phyloP scores from a whole-genome alignment of 2,329 filamentous ascomycete genomes.

The Trichoderma arundinaceum region DNA sequence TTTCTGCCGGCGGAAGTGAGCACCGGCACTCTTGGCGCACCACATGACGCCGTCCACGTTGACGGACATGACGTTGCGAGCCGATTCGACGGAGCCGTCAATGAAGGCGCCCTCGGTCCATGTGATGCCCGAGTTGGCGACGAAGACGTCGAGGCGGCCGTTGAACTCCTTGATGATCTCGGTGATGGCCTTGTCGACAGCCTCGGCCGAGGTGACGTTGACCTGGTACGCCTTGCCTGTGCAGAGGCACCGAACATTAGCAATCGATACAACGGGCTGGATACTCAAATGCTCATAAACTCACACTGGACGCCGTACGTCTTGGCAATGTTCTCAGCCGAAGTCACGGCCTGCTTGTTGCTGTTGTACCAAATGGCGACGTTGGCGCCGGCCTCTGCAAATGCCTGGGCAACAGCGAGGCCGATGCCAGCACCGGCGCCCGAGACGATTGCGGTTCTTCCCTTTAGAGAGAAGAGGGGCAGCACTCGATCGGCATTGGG shows the following conservation, averaged over 20 bases:
- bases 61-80: slow-evolving; percentile 70
- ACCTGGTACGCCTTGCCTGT: slow-evolving; percentile 57
- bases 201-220: slow-evolving; percentile 60
- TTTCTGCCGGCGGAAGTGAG: slow-evolving; percentile 73
- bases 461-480: slow-evolving; percentile 71
- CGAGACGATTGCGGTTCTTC: slow-evolving; percentile 71
- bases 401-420: slow-evolving; percentile 65
- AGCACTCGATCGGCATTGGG: slow-evolving; percentile 60
- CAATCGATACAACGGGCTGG: background rate
- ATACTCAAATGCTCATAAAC: slow-evolving; percentile 36
- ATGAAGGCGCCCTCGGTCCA: slow-evolving; percentile 74
- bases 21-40: slow-evolving; percentile 72
- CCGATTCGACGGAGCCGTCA: slow-evolving; percentile 67
- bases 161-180: slow-evolving; percentile 69
- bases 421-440: slow-evolving; percentile 72
- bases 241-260: background rate
- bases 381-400: slow-evolving; percentile 73
- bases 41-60: slow-evolving; percentile 81
- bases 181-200: slow-evolving; percentile 57
- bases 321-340: slow-evolving; percentile 67
- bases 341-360: slow-evolving; percentile 67
- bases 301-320: slow-evolving; percentile 71
- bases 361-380: slow-evolving; percentile 75
- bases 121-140: slow-evolving; percentile 78
- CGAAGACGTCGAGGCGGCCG: slow-evolving; percentile 76